Evolutionary conservation across 305 asterid species (phyloP), one percentile per base, ranked within the genome.

Genomic region (Striga hermonthica): DNA sequence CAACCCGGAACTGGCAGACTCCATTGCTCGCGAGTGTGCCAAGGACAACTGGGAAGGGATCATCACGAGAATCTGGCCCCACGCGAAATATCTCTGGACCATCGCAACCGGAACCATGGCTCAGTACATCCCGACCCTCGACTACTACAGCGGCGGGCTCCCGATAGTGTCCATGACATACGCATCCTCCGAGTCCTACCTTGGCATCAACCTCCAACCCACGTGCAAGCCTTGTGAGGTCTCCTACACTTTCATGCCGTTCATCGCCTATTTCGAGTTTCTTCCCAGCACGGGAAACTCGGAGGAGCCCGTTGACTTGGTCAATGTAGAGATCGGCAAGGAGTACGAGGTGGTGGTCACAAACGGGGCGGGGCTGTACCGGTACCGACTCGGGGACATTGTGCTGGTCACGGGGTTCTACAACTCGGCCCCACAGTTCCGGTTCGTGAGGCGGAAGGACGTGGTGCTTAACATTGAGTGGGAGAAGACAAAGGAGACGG

Each of bases 221-320:
- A 68, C 72, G 75, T 64, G 71, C 48, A 60, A 57, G 6, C 78
- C 80, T 0, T 72, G 64, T 0, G 56, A 69, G 13, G 76, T 78
- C 4, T 72, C 78, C 15, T 78, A 78, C 65, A 78, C 83, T 50
- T 49, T 78, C 67, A 69, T 78, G 80, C 83, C 83, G 0, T 72
- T 72, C 69, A 72, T 78, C 80, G 83, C 66, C 61, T 78, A 75
- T 28, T 78, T 78, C 56, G 83, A 78, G 78, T 78, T 78, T 74
- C 5, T 72, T 60, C 78, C 74, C 0, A 9, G 54, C 6, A 57
- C 10, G 4, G 66, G 66, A 3, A 16, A 45, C 62, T 60, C 74
- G 10, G 43, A 36, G 0, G 12, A 37, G n/a, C 10, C 2, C 28
- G 65, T 72, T 1, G 78, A 75, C 28, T 34, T 78, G 3, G 75